These are phyloP conservation scores for Gossypium schwendimanii DNA, from an alignment of 441 rosid genomes.

Conservation along the genomic window DNA sequence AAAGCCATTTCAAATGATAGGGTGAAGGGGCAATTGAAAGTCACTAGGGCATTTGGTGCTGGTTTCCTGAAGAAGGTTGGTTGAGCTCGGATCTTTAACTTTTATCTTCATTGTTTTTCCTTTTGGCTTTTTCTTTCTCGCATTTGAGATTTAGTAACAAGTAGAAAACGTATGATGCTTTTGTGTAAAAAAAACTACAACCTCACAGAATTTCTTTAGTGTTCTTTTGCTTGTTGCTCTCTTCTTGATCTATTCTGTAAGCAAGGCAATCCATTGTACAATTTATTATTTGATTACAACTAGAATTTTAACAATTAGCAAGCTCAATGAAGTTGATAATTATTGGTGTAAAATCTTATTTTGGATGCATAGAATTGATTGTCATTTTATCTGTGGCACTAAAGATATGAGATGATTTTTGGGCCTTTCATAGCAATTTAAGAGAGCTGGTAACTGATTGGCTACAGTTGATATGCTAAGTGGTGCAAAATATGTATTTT, in stretches of 20 bases:
- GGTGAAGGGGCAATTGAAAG: conserved; percentile 87
- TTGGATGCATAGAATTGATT: neutral
- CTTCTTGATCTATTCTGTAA: neutral
- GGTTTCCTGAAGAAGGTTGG: conserved; percentile 85
- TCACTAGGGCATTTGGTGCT: conserved; percentile 91
- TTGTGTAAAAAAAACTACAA: conserved; percentile 1
- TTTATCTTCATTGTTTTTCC: neutral
- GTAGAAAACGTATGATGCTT: neutral
- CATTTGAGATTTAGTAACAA: neutral
- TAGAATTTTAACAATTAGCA: conserved; percentile 1
- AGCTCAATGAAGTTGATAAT: neutral
- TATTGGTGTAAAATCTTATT: neutral
- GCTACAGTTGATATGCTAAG: neutral
- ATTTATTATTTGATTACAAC: neutral
- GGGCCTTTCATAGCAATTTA: neutral
- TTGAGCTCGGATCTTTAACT: conserved; percentile 10
- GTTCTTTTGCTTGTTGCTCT: conserved; percentile 2
- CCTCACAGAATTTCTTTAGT: neutral
- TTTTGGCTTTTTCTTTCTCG: neutral
- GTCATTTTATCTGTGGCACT: neutral
- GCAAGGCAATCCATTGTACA: neutral
- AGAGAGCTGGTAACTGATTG: neutral
- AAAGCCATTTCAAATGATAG: conserved; percentile 76
- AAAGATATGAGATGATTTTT: neutral
- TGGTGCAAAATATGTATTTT: neutral